These are phyloP conservation scores for Eucalyptus polybractea DNA, from an alignment of 345 rosid species.

Conservation along the genomic window DNA sequence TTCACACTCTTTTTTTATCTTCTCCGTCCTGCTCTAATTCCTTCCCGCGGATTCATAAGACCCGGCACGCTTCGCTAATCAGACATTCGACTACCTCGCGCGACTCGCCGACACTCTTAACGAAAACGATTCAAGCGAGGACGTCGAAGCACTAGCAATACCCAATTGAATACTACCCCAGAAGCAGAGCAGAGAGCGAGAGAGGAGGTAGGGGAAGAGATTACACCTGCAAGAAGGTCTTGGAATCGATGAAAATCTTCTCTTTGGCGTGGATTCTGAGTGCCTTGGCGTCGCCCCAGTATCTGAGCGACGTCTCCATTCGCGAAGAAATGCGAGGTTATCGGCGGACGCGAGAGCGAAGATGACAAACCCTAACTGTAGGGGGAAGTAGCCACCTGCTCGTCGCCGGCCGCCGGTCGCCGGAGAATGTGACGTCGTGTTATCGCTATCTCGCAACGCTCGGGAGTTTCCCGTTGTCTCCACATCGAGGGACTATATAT, in stretches of 20 bases:
- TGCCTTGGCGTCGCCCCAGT: conserved; percentile 36
- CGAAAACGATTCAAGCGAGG: neutral
- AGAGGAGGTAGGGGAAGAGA: neutral
- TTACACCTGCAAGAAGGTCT: conserved; percentile 64
- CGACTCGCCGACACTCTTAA: neutral
- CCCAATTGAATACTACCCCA: neutral
- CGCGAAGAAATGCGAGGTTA: neutral
- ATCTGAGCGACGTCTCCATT: conserved; percentile 89
- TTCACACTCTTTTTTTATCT: neutral
- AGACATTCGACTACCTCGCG: neutral
- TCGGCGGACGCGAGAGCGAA: neutral
- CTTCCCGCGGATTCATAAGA: neutral
- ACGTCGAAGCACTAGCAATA: neutral
- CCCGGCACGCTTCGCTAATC: neutral
- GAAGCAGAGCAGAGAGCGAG: neutral
- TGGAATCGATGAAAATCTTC: conserved; percentile 47
- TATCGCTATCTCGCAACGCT: neutral
- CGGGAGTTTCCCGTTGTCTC: neutral
- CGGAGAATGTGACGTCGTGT: neutral
- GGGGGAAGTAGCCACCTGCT: accelerated
- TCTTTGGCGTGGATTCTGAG: conserved; percentile 82
- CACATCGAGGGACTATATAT: neutral
- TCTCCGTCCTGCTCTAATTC: neutral
- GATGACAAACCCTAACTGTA: neutral
- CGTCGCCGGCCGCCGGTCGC: neutral